Evolutionary conservation across 306 rosid species (phyloP).

Genomic region (Cyclanthera cordifolia): DNA sequence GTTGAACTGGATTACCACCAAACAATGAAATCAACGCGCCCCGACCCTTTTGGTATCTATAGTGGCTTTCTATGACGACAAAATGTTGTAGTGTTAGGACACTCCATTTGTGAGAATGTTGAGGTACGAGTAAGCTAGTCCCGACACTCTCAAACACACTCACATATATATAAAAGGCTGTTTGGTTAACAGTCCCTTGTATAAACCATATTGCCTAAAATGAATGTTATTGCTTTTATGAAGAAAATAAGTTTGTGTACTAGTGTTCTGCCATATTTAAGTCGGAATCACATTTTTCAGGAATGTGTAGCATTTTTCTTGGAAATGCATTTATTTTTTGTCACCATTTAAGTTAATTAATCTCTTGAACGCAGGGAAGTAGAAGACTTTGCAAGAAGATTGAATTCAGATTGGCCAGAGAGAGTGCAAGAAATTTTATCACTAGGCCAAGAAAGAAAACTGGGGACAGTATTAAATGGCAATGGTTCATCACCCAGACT

Average conservation of each 20-base stretch:
- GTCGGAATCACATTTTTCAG: background rate
- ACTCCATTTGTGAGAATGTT: no score
- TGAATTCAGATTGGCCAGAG: slow-evolving; percentile 87
- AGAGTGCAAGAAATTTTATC: slow-evolving; percentile 80
- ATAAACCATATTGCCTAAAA: background rate
- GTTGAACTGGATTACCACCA: no score
- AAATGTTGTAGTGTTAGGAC: no score
- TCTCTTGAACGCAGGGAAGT: slow-evolving; percentile 49
- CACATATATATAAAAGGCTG: no score
- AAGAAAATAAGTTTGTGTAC: background rate
- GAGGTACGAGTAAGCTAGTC: no score
- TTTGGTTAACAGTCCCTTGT: background rate
- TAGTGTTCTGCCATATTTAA: background rate
- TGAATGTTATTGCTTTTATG: background rate
- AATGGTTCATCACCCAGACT: slow-evolving; percentile 41
- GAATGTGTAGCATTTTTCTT: background rate
- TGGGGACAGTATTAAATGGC: slow-evolving; percentile 51
- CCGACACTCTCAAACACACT: no score
- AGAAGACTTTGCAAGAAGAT: slow-evolving; percentile 80
- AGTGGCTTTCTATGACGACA: no score
- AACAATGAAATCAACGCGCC: no score
- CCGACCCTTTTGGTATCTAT: no score
- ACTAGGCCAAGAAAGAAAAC: slow-evolving; percentile 60
- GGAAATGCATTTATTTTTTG: background rate
- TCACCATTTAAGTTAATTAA: background rate